These are phyloP conservation scores for Hanseniaspora lindneri DNA, from an alignment of 805 yeast genomes.

Conservation along the genomic window DNA sequence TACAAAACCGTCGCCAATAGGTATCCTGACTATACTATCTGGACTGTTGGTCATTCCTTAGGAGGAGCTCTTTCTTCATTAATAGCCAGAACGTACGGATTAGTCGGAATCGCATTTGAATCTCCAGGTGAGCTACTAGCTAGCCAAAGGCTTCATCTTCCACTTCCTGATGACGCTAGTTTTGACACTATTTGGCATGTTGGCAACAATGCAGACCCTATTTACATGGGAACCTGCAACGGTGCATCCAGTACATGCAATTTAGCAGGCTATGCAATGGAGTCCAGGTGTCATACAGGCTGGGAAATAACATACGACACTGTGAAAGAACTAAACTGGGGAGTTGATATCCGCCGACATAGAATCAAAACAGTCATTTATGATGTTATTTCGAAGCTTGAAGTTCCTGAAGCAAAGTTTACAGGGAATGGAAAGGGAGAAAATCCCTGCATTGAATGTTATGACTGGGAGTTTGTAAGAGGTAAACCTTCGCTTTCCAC, in stretches of 20 bases:
- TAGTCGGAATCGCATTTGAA: slow-evolving; percentile 82
- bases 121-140: slow-evolving; percentile 89
- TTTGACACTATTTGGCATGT: slow-evolving; percentile 86
- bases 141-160: slow-evolving; percentile 71
- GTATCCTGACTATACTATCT: slow-evolving; percentile 62
- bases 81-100: slow-evolving; percentile 77
- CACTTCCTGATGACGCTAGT: slow-evolving; percentile 82
- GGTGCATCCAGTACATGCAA: slow-evolving; percentile 86
- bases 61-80: slow-evolving; percentile 81
- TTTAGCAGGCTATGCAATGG: slow-evolving; percentile 94
- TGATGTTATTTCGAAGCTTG: slow-evolving; percentile 57
- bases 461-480: slow-evolving; percentile 68
- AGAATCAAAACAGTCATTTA: slow-evolving; percentile 84
- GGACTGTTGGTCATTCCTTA: slow-evolving; percentile 91
- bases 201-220: slow-evolving; percentile 96
- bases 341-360: slow-evolving; percentile 75
- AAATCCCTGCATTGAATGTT: slow-evolving; percentile 82
- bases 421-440: slow-evolving; percentile 43
- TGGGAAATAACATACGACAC: slow-evolving; percentile 78
- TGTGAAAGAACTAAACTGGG: slow-evolving; percentile 83
- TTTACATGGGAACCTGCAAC: slow-evolving; percentile 90
- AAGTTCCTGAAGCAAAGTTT: slow-evolving; percentile 36
- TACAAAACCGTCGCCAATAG: slow-evolving; percentile 55
- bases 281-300: slow-evolving; percentile 88
- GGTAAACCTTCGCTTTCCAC: slow-evolving; percentile 29